phyloP scores from a whole-genome alignment of 1,284 basidiomycete species.

The Microbotryomycetes sp. region DNA sequence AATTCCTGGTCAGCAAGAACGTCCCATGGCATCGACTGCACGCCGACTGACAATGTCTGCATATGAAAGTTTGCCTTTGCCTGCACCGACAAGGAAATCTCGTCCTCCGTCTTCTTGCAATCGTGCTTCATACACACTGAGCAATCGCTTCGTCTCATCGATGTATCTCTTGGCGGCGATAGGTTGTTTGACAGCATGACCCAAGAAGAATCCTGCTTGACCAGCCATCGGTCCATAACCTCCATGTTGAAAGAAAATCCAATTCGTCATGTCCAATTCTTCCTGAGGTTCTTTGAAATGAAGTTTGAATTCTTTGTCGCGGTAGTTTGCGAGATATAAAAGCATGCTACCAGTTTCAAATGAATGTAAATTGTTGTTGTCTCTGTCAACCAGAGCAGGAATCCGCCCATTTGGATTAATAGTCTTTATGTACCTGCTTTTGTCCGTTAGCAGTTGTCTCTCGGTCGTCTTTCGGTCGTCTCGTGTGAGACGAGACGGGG shows the following conservation, averaged over 20 bases:
- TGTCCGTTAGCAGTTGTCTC: neutral
- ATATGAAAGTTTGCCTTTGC: constrained; percentile 56
- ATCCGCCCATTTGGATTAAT: constrained; percentile 61
- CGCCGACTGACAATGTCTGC: constrained; percentile 50
- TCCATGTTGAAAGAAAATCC: constrained; percentile 66
- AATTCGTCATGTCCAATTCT: constrained; percentile 49
- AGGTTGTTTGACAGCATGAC: constrained; percentile 51
- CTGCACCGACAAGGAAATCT: constrained; percentile 60
- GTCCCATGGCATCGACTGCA: constrained; percentile 12
- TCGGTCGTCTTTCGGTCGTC: neutral
- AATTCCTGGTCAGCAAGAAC: constrained; percentile 1
- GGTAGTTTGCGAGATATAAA: constrained; percentile 56
- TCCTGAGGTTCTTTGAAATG: constrained; percentile 49
- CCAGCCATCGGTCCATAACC: constrained; percentile 71
- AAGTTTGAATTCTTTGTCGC: constrained; percentile 51
- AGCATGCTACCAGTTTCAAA: constrained; percentile 64
- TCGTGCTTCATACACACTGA: constrained; percentile 64
- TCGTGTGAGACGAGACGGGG: neutral
- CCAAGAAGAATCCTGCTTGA: constrained; percentile 49
- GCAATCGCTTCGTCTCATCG: constrained; percentile 70
- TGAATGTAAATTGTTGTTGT: constrained; percentile 42
- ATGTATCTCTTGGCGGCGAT: constrained; percentile 55
- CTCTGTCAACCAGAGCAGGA: constrained; percentile 1
- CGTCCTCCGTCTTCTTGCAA: constrained; percentile 47
- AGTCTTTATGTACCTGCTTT: constrained; percentile 35